Base-by-base conservation (phyloP, 2,329 filamentous ascomycete species). In the Biscogniauxia marginata region DNA sequence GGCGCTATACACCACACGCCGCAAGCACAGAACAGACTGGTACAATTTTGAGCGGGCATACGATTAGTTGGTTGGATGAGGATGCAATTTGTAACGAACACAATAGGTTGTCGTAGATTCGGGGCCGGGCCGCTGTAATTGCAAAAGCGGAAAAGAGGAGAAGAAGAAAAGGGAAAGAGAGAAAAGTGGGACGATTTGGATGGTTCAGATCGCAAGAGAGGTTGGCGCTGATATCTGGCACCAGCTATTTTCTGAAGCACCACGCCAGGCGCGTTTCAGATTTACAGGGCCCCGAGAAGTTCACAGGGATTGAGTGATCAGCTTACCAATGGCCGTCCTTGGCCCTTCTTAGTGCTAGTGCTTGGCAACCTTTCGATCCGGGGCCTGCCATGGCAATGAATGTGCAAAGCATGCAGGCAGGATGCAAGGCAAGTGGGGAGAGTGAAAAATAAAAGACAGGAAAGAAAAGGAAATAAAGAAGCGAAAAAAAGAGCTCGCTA, bases 181-280 rank as follows among this genome's bases (percentile, higher is more conserved):
- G 49, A 19, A 54, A 24, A 44, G 57, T 57, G 58, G 51, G 23
- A 34, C 11, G 23, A 55, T 54, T 58, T 58, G 65, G 66, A 63
- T 65, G 60, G 63, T 52, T 58, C 61, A 66, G 57, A 64, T 56
- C 49, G 56, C 57, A 60, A 67, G 65, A 59, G 61, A 65, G 65
- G 58, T 68, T 76, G 74, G 72, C 70, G 66, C 64, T 64, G 66
- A 67, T 66, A 61, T 63, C 59, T 71, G 62, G 65, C 64, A 67
- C 68, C 68, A 73, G 69, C 63, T 71, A 68, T 70, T 70, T 73
- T 76, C 75, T 78, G 76, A 79, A 72, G 78, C 76, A 78, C 56
- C 76, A 75, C 75, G 68, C 75, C 77, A 78, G 76, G 73, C 73
- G 69, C 67, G 78, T 81, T 81, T 81, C 78, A 79, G 60, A 65